Evolutionary conservation across 2,329 filamentous ascomycete genomes (phyloP).

Genomic region (Pseudocercospora macadamiae): DNA sequence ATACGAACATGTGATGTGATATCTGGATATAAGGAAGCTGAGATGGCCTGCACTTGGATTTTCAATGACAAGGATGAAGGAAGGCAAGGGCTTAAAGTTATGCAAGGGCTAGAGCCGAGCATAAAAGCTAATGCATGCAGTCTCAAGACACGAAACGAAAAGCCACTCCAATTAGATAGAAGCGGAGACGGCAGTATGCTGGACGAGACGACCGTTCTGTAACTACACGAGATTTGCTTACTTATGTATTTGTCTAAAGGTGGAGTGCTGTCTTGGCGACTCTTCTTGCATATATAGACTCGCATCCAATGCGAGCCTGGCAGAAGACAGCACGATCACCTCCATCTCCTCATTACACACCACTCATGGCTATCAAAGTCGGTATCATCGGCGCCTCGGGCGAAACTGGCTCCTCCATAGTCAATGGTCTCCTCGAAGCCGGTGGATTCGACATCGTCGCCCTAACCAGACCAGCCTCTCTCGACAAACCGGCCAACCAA

Average conservation of each 20-base stretch:
- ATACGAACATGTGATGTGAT: neutral
- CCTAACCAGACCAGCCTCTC: slow-evolving; percentile 51
- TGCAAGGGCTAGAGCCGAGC: too few species aligned
- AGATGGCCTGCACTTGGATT: neutral
- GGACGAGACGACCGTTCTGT: neutral
- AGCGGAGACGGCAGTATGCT: neutral
- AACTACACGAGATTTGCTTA: neutral
- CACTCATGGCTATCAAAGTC: slow-evolving; percentile 7
- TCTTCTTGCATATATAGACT: neutral
- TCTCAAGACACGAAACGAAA: neutral
- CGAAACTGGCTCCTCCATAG: slow-evolving; percentile 45
- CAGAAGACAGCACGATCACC: too few species aligned
- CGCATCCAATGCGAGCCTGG: too few species aligned
- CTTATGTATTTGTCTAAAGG: neutral
- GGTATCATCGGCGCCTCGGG: slow-evolving; percentile 46
- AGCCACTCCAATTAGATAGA: too few species aligned
- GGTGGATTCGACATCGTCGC: slow-evolving; percentile 46
- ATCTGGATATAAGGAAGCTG: neutral
- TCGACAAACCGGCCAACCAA: slow-evolving; percentile 47
- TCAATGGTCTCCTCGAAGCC: slow-evolving; percentile 42
- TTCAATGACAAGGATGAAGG: neutral
- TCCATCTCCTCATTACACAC: too few species aligned
- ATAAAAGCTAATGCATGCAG: neutral
- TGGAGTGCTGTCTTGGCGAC: neutral
- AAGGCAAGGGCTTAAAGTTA: neutral